These are phyloP conservation scores for Penicillium sclerotiorum DNA, from an alignment of 2,329 filamentous ascomycete species.

Conservation along the genomic window DNA sequence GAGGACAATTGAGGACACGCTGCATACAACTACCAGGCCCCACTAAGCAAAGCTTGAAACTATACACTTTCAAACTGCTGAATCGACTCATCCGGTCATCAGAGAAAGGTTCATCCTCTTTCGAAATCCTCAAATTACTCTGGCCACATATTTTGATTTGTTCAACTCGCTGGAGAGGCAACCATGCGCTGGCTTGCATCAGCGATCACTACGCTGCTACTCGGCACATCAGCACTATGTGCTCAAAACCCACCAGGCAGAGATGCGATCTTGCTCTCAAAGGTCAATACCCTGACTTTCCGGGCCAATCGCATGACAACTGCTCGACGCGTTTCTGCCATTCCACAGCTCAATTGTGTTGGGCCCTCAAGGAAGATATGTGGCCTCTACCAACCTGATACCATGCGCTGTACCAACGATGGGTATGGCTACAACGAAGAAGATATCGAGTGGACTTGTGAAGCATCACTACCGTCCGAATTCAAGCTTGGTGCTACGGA, in stretches of 20 bases:
- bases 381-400: conserved; percentile 71
- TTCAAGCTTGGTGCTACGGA: conserved; percentile 83
- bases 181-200: conserved; percentile 24
- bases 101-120: too few species aligned
- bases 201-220: conserved; percentile 26
- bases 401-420: conserved; percentile 87
- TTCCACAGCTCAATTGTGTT: conserved; percentile 78
- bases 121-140: neutral
- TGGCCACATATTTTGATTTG: neutral
- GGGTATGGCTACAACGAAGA: conserved; percentile 76
- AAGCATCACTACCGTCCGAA: conserved; percentile 62
- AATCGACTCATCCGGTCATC: too few species aligned
- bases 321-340: conserved; percentile 72
- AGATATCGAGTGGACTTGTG: conserved; percentile 91
- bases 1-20: conserved; percentile 14
- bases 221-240: conserved; percentile 20
- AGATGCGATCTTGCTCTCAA: conserved; percentile 62
- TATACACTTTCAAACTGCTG: neutral
- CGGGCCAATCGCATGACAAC: conserved; percentile 68
- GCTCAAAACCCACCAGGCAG: conserved; percentile 36
- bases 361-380: conserved; percentile 65
- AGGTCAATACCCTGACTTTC: conserved; percentile 78
- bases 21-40: too few species aligned
- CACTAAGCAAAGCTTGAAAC: neutral
- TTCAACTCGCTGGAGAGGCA: neutral